Percentiles rank a stretch among this genome's conserved stretches.
phyloP scores from a whole-genome alignment of 768 basidiomycete species.

The Xerocomellus dryophilus region DNA sequence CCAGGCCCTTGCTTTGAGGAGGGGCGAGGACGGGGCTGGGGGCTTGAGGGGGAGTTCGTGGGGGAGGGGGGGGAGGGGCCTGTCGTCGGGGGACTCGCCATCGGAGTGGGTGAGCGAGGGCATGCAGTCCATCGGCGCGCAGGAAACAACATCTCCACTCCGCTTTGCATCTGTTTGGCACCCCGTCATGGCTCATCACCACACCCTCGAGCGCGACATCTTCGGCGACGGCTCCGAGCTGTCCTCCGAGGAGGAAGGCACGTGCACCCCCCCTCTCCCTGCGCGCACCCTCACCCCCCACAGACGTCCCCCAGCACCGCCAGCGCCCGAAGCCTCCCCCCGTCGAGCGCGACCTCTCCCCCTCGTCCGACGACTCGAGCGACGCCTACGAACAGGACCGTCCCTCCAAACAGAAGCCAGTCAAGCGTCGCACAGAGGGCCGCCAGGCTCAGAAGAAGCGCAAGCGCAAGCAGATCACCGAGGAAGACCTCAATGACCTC shows the following conservation, averaged over 20 bases:
- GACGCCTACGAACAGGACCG: constrained; percentile 53
- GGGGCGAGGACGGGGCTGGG: neutral
- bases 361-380: constrained; percentile 41
- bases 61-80: constrained; percentile 22
- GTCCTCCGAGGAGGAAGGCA: constrained; percentile 67
- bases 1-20: constrained; percentile 23
- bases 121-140: constrained; percentile 18
- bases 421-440: constrained; percentile 43
- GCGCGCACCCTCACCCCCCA: neutral
- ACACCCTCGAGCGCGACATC: constrained; percentile 62
- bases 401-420: constrained; percentile 20
- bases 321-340: constrained; percentile 33
- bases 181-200: neutral
- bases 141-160: constrained; percentile 4
- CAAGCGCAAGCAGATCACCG: constrained; percentile 57
- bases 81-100: constrained; percentile 16
- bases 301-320: constrained; percentile 45
- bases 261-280: neutral
- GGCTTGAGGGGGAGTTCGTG: too few species aligned
- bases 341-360: constrained; percentile 35
- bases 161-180: constrained; percentile 15
- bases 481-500: constrained; percentile 64
- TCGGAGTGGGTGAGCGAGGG: constrained; percentile 32
- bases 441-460: constrained; percentile 47
- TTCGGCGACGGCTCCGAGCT: constrained; percentile 87